phyloP scores from a whole-genome alignment of 176 grass and related monocot species.

The Saccharum officinarum region DNA sequence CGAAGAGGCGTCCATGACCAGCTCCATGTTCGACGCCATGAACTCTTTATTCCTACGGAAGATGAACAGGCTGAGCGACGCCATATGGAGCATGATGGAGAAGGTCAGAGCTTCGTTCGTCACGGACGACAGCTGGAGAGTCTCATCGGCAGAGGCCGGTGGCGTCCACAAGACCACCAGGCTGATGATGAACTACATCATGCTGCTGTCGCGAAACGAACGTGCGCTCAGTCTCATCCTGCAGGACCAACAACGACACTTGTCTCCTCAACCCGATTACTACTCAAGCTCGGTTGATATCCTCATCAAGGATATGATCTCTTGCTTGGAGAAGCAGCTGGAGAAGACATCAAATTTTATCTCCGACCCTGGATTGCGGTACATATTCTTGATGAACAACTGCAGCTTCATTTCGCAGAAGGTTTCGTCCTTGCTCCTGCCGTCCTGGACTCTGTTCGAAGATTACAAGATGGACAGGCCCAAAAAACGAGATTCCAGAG shows the following conservation, averaged over 20 bases:
- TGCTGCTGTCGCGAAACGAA: not conserved
- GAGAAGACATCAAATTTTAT: not conserved
- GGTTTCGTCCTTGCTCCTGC: not conserved
- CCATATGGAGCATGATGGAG: conserved; percentile 14
- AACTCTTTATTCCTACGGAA: not conserved
- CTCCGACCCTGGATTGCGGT: not conserved
- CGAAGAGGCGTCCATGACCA: not conserved
- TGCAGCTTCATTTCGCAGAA: not conserved
- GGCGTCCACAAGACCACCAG: not conserved
- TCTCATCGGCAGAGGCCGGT: not conserved
- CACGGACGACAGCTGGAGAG: not conserved
- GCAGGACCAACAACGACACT: not conserved
- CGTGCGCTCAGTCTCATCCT: not conserved
- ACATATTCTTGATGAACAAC: conserved; percentile 29
- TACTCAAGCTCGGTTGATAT: not conserved
- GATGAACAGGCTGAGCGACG: conserved; percentile 15
- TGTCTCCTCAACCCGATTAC: not conserved
- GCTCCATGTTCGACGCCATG: not conserved
- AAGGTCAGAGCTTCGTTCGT: not conserved
- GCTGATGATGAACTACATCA: conserved; percentile 19
- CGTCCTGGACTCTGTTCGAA: not conserved
- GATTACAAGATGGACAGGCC: not conserved
- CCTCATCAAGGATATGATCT: not conserved
- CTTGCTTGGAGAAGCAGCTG: not conserved
- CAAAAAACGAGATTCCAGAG: too few species aligned